Conservation (phyloP, 495 filamentous ascomycete genomes). For the Symbiotaphrina buchneri region DNA sequence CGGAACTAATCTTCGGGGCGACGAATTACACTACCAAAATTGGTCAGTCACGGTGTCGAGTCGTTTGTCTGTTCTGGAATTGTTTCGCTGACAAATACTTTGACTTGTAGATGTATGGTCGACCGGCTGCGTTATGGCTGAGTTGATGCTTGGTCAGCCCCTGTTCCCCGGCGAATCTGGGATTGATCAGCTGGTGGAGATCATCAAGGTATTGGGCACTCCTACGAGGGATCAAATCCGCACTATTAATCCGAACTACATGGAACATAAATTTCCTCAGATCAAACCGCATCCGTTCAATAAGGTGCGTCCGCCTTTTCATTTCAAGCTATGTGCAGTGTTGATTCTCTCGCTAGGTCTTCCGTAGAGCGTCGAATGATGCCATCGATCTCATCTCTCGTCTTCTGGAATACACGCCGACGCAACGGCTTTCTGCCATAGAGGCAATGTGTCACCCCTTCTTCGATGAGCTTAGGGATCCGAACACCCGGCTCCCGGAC, state of each 20-base stretch:
- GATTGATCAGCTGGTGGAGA: constrained; percentile 96
- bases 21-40: constrained; percentile 99
- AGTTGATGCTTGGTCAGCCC: constrained; percentile 95
- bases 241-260: constrained; percentile 99
- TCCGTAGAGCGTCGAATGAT: constrained; percentile 77
- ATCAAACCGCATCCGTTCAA: constrained; percentile 99
- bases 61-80: neutral
- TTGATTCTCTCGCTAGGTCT: constrained; percentile 34
- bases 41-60: constrained; percentile 30
- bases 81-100: neutral
- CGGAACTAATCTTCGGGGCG: constrained; percentile 94
- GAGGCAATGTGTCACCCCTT: constrained; percentile 98
- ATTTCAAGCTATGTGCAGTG: neutral
- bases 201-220: constrained; percentile 97
- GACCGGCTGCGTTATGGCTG: constrained; percentile 97
- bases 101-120: constrained; percentile 80
- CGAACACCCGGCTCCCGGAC: constrained; percentile 70
- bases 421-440: constrained; percentile 78
- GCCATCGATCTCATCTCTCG: constrained; percentile 91
- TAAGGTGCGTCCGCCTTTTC: constrained; percentile 33
- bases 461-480: constrained; percentile 90
- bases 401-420: constrained; percentile 89
- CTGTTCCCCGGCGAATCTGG: constrained; percentile 98
- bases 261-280: constrained; percentile 99
- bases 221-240: constrained; percentile 97